phyloP scores from a whole-genome alignment of 2,329 filamentous ascomycete genomes.

The Didymellaceae sp. region DNA sequence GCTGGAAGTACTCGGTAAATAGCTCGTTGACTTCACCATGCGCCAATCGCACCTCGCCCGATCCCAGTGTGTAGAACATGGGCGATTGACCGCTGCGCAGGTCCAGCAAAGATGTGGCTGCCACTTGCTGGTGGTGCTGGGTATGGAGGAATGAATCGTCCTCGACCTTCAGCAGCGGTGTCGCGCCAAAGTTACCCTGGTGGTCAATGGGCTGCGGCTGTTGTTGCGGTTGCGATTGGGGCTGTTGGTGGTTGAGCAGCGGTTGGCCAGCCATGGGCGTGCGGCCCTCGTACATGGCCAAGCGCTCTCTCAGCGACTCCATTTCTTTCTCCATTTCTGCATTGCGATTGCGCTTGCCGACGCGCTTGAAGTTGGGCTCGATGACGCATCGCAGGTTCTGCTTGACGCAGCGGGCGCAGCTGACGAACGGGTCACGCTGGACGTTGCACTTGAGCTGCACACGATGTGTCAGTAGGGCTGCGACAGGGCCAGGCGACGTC shows the following conservation, averaged over 20 bases:
- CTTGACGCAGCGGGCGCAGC: slow-evolving; percentile 78
- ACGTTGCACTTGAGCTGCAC: slow-evolving; percentile 81
- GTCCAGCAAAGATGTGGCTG: slow-evolving; percentile 49
- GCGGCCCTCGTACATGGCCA: slow-evolving; percentile 66
- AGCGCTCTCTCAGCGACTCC: slow-evolving; percentile 63
- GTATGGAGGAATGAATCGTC: slow-evolving; percentile 46
- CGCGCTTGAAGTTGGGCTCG: slow-evolving; percentile 84
- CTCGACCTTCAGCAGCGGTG: slow-evolving; percentile 33
- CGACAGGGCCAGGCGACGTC: too few relatives aligned
- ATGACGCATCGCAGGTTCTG: slow-evolving; percentile 85
- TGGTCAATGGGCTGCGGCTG: slow-evolving; percentile 24
- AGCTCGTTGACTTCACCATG: slow-evolving; percentile 59
- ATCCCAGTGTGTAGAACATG: slow-evolving; percentile 64
- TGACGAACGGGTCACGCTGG: slow-evolving; percentile 78
- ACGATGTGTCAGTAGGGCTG: neutral
- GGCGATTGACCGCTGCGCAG: slow-evolving; percentile 56
- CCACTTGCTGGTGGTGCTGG: slow-evolving; percentile 47
- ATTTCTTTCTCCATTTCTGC: slow-evolving; percentile 88
- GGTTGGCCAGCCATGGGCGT: slow-evolving; percentile 36
- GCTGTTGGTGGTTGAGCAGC: slow-evolving; percentile 34
- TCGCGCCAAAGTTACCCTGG: slow-evolving; percentile 29
- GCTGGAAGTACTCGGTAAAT: slow-evolving; percentile 76
- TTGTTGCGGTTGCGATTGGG: neutral
- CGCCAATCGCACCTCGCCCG: slow-evolving; percentile 53
- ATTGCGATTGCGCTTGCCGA: slow-evolving; percentile 82